Percentiles rank a stretch among this genome's conserved stretches.
Evolutionary conservation across 331 rosid species (phyloP).

Genomic region (Rhamnella rubrinervis): DNA sequence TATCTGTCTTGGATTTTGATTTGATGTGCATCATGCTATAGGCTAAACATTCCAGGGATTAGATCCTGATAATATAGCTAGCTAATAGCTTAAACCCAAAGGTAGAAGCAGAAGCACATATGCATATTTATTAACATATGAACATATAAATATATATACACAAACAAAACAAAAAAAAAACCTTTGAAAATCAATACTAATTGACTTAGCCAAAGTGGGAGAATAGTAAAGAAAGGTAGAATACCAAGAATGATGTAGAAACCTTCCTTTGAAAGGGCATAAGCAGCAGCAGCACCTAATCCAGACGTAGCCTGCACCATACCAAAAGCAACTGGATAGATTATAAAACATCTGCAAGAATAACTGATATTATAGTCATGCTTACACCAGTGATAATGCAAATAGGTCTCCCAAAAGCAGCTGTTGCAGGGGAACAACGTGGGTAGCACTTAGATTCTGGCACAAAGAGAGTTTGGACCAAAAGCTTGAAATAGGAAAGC

Average conservation of each 20-base stretch:
- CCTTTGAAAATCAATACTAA: not conserved
- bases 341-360: not conserved
- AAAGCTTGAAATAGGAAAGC: conserved; percentile 46
- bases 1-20: too few relatives aligned
- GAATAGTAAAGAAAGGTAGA: not conserved
- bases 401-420: conserved; percentile 42
- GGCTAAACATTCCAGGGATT: too few relatives aligned
- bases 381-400: conserved; percentile 84
- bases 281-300: conserved; percentile 77
- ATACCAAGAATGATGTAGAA: conserved; percentile 74
- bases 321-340: conserved; percentile 10
- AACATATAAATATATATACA: not conserved
- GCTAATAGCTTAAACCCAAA: too few relatives aligned
- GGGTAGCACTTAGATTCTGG: conserved; percentile 28
- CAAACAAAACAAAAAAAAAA: conserved; percentile 10
- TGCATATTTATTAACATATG: too few relatives aligned
- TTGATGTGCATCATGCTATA: too few relatives aligned
- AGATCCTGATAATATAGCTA: too few relatives aligned
- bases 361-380: not conserved
- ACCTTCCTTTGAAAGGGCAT: conserved; percentile 65
- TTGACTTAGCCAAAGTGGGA: not conserved
- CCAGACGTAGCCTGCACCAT: conserved; percentile 82
- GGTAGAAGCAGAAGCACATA: too few relatives aligned
- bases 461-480: conserved; percentile 30
- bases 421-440: conserved; percentile 25